phyloP scores from a whole-genome alignment of 2,329 filamentous ascomycete genomes.

The Hawksworthiomyces lignivorus region DNA sequence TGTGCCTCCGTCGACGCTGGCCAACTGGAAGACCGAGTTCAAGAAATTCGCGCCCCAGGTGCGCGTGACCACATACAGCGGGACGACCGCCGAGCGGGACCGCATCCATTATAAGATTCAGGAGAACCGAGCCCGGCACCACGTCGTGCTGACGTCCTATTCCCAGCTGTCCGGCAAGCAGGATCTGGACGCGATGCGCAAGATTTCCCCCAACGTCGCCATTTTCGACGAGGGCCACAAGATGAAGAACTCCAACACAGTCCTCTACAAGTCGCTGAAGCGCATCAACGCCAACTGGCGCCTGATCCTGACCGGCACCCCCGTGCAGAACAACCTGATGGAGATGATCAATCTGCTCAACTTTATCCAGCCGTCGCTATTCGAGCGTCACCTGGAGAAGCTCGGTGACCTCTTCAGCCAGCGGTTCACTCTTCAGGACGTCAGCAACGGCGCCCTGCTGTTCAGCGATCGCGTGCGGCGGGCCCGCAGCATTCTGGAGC shows the following conservation, averaged over 20 bases:
- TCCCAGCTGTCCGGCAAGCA: constrained; percentile 47
- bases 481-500: constrained; percentile 85
- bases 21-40: constrained; percentile 94
- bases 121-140: constrained; percentile 56
- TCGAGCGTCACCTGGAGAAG: constrained; percentile 66
- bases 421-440: constrained; percentile 76
- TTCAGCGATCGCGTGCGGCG: constrained; percentile 80
- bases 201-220: constrained; percentile 42
- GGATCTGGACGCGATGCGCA: constrained; percentile 43
- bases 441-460: constrained; percentile 72
- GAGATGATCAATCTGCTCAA: constrained; percentile 84
- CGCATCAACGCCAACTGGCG: constrained; percentile 75
- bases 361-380: constrained; percentile 88
- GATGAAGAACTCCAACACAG: constrained; percentile 79
- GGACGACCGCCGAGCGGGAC: constrained; percentile 58
- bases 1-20: constrained; percentile 86
- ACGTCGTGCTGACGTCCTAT: constrained; percentile 54
- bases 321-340: constrained; percentile 87
- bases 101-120: constrained; percentile 60
- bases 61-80: constrained; percentile 63
- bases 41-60: constrained; percentile 74
- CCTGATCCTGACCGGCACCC: constrained; percentile 81
- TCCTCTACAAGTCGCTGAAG: constrained; percentile 71
- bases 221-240: constrained; percentile 95
- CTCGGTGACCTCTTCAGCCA: constrained; percentile 86